Evolutionary conservation across 371 early-diverging fungal species (phyloP).

Genomic region (Umbelopsis sp.): DNA sequence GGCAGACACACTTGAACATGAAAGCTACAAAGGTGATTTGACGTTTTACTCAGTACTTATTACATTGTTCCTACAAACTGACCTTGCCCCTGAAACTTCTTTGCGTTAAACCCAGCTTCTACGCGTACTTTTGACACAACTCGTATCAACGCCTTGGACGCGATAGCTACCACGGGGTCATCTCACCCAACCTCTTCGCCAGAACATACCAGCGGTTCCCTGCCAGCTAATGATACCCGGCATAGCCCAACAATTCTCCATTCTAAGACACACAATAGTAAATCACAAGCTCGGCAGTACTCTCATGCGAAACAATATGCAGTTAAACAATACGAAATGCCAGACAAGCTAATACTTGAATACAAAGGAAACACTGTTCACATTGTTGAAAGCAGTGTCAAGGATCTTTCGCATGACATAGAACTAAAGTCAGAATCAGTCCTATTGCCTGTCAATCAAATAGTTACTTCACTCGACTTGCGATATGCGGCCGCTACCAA

Average conservation of each 20-base stretch:
- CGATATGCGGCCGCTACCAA: constrained; percentile 1
- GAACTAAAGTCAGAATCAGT: constrained; percentile 1
- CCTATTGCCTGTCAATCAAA: background rate
- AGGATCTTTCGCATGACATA: background rate
- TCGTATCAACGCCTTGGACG: no score
- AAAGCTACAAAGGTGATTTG: background rate
- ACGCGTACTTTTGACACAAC: no score
- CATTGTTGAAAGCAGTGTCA: constrained; percentile 3
- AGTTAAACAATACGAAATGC: background rate
- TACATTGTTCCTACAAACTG: no score
- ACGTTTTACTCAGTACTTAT: background rate
- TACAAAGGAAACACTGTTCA: background rate
- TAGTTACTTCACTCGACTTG: background rate
- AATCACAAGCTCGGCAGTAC: background rate
- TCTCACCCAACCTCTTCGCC: no score
- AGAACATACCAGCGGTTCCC: no score
- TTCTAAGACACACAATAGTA: background rate
- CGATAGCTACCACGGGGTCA: no score
- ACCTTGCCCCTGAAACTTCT: no score
- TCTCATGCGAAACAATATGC: background rate
- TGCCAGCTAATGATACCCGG: background rate
- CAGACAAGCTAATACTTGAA: background rate
- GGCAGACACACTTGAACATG: background rate
- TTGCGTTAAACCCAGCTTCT: no score
- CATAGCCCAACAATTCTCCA: background rate